Conservation (phyloP, 495 filamentous ascomycete genomes). For the Xylaria flabelliformis region DNA sequence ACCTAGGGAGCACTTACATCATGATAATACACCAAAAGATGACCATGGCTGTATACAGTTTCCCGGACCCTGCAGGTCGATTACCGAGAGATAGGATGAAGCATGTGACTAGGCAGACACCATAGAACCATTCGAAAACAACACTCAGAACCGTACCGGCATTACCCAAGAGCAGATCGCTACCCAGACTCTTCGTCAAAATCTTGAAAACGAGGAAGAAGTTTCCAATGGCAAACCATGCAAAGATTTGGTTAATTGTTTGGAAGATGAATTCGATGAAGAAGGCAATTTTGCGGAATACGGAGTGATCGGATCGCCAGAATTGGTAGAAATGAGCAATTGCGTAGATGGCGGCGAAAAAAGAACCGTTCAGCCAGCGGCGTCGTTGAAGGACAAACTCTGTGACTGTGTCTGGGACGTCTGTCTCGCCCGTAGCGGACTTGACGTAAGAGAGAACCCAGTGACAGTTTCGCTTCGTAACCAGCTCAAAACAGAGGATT, state of each 20-base stretch:
- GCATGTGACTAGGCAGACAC: constrained; percentile 88
- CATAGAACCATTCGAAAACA: constrained; percentile 95
- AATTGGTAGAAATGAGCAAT: constrained; percentile 94
- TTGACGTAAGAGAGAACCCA: constrained; percentile 99
- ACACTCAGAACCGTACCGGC: constrained; percentile 81
- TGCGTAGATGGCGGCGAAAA: constrained; percentile 97
- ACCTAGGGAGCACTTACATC: constrained; percentile 61
- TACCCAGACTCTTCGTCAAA: constrained; percentile 82
- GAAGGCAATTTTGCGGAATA: constrained; percentile 86
- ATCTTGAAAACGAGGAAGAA: constrained; percentile 99
- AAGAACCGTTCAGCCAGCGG: constrained; percentile 97
- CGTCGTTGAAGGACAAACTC: constrained; percentile 96
- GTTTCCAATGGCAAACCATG: constrained; percentile 99
- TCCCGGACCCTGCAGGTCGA: constrained; percentile 90
- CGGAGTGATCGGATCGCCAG: constrained; percentile 87
- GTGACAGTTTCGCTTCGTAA: constrained; percentile 93
- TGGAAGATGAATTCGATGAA: constrained; percentile 93
- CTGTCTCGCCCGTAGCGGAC: constrained; percentile 92
- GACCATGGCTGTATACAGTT: constrained; percentile 95
- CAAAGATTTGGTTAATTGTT: constrained; percentile 94
- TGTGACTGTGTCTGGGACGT: constrained; percentile 93
- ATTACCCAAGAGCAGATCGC: constrained; percentile 68
- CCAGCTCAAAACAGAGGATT: constrained; percentile 98
- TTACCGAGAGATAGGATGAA: constrained; percentile 97
- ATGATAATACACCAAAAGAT: constrained; percentile 97